These are phyloP conservation scores for Cardamine resedifolia DNA, from an alignment of 345 rosid genomes.

Conservation along the genomic window DNA sequence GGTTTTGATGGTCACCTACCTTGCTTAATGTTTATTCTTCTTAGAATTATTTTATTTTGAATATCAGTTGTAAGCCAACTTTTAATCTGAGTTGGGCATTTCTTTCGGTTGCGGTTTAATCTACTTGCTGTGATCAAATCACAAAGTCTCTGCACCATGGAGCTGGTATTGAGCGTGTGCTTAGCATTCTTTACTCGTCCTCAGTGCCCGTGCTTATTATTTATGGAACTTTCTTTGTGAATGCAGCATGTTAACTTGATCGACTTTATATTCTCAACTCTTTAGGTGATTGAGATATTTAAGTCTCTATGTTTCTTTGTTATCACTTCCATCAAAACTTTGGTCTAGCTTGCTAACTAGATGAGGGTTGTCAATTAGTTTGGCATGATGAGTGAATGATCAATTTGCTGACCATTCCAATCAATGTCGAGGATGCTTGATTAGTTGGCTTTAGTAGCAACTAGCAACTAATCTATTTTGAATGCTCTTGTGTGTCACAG, in stretches of 20 bases:
- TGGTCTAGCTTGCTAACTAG: slow-evolving; percentile 24
- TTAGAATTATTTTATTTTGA: not conserved
- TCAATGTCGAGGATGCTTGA: slow-evolving; percentile 6
- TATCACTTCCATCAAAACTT: slow-evolving; percentile 8
- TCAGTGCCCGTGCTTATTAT: slow-evolving; percentile 1
- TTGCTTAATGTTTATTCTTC: slow-evolving; percentile 11
- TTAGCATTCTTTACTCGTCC: not conserved
- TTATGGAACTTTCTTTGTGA: slow-evolving; percentile 13
- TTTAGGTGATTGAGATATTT: slow-evolving; percentile 22
- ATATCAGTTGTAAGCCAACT: slow-evolving; percentile 16
- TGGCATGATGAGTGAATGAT: slow-evolving; percentile 28
- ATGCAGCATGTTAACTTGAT: slow-evolving; percentile 17
- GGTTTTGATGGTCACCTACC: slow-evolving; percentile 9
- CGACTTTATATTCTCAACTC: not conserved
- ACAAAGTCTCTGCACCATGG: slow-evolving; percentile 2
- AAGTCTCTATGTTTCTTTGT: not conserved
- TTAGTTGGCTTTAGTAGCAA: slow-evolving; percentile 17
- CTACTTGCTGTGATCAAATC: slow-evolving; percentile 5
- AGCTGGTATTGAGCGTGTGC: not conserved
- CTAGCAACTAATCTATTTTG: slow-evolving; percentile 18
- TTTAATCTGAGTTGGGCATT: slow-evolving; percentile 11
- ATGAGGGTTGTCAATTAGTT: slow-evolving; percentile 24
- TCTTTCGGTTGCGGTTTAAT: not conserved
- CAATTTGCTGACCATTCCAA: slow-evolving; percentile 16
- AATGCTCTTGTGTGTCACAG: slow-evolving; percentile 12